Evolutionary conservation across 177 flowering plant species (phyloP).

Genomic region (Tripterygium wilfordii): DNA sequence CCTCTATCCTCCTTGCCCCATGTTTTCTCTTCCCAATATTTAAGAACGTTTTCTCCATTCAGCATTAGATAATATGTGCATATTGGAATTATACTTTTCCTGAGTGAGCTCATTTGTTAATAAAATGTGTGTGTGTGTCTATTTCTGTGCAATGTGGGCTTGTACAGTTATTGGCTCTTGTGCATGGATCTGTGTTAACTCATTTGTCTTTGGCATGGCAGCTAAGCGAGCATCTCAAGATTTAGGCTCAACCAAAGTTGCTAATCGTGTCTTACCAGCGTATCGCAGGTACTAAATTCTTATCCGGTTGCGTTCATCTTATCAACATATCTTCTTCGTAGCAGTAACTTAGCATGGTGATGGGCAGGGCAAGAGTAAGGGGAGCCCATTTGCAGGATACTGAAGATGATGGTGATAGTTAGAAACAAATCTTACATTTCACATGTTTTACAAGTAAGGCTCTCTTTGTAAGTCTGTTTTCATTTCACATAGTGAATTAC

Average conservation of each 20-base stretch:
- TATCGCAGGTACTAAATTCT: slow-evolving; percentile 39
- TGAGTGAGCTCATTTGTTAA: too few relatives aligned
- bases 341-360: background rate
- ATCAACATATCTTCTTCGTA: background rate
- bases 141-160: background rate
- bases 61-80: too few relatives aligned
- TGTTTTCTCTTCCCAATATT: too few relatives aligned
- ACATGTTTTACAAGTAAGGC: background rate
- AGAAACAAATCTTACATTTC: slow-evolving; percentile 3
- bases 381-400: slow-evolving; percentile 41
- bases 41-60: too few relatives aligned
- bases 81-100: too few relatives aligned
- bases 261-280: slow-evolving; percentile 49
- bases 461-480: too few relatives aligned
- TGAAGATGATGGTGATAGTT: slow-evolving; percentile 36
- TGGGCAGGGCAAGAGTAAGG: slow-evolving; percentile 48
- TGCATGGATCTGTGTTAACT: too few relatives aligned
- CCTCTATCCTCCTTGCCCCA: too few relatives aligned
- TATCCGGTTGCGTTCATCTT: background rate
- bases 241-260: slow-evolving; percentile 20
- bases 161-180: background rate
- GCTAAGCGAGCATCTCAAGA: slow-evolving; percentile 23
- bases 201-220: slow-evolving; percentile 11
- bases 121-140: too few relatives aligned
- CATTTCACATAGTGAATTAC: too few relatives aligned